Conservation (phyloP, 768 basidiomycete genomes). For the Clitopilus hobsonii region DNA sequence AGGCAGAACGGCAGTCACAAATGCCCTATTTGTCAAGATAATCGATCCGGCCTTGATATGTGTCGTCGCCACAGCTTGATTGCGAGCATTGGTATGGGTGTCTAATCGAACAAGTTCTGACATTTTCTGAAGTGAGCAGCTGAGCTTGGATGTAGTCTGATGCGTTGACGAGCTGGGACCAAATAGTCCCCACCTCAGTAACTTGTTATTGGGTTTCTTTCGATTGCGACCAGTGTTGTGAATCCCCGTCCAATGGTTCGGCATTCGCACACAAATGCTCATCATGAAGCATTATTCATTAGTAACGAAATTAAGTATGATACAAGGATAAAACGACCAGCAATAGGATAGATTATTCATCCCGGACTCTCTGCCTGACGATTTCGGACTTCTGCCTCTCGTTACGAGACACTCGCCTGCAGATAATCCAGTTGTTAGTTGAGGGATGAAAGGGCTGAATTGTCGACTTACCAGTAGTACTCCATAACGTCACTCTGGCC, state of each 20-base stretch:
- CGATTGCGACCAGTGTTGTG: no score
- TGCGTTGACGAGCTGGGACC: constrained; percentile 39
- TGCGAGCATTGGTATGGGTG: constrained; percentile 43
- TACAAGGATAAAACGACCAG: constrained; percentile 14
- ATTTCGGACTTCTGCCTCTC: constrained; percentile 75
- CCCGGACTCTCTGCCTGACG: constrained; percentile 65
- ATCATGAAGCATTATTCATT: no score
- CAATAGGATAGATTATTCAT: constrained; percentile 12
- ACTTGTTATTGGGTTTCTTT: no score
- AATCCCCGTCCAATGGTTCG: no score
- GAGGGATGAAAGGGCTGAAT: not conserved
- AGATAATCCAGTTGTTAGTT: not conserved
- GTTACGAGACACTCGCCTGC: constrained; percentile 76
- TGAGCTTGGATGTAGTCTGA: no score
- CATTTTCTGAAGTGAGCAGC: not conserved
- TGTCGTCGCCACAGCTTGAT: constrained; percentile 40
- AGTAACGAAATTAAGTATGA: no score
- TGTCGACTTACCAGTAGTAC: constrained; percentile 72
- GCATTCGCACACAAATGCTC: no score
- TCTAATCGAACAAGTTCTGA: constrained; percentile 26
- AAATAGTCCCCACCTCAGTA: constrained; percentile 37
- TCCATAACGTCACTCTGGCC: constrained; percentile 93
- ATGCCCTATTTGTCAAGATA: constrained; percentile 40
- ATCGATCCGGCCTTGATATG: constrained; percentile 33
- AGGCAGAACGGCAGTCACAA: constrained; percentile 46